Conservation (phyloP, 2,329 filamentous ascomycete species). For the Colletotrichum eleusines region DNA sequence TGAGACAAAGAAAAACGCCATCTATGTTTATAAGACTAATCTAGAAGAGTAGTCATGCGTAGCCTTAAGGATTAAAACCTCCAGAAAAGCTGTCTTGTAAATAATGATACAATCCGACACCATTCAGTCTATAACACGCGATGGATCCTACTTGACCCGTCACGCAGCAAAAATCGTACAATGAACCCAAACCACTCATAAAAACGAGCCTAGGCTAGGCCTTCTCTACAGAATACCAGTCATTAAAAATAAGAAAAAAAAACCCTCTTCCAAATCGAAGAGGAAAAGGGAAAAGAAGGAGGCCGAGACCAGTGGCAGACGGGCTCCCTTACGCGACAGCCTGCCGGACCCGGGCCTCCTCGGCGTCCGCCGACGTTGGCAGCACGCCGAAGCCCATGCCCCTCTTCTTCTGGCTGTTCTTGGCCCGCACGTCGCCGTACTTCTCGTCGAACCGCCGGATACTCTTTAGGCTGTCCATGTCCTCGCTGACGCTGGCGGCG, state of each 20-base stretch:
- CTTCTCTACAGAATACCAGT: background rate
- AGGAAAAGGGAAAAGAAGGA: background rate
- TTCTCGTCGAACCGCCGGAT: slow-evolving; percentile 97
- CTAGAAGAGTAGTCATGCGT: background rate
- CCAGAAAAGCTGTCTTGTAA: background rate
- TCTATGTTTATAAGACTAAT: background rate
- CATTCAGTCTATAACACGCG: background rate
- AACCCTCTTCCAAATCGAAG: background rate
- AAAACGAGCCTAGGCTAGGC: background rate
- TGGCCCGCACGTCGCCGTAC: slow-evolving; percentile 80
- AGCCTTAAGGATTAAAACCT: background rate
- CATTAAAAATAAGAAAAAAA: background rate
- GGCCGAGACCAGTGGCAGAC: background rate
- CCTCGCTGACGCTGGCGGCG: slow-evolving; percentile 90
- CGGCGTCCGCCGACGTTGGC: slow-evolving; percentile 53
- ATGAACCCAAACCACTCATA: background rate
- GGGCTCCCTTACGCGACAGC: slow-evolving; percentile 25
- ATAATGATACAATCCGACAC: background rate
- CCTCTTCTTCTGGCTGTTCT: slow-evolving; percentile 62
- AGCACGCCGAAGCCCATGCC: slow-evolving; percentile 71
- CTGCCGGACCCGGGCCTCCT: slow-evolving; percentile 60
- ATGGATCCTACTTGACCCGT: background rate
- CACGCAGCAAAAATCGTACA: slow-evolving; percentile 1
- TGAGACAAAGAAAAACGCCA: background rate
- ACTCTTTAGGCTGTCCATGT: slow-evolving; percentile 87